phyloP scores from a whole-genome alignment of 1,139 yeast genomes.

The Blastobotrys elegans region DNA sequence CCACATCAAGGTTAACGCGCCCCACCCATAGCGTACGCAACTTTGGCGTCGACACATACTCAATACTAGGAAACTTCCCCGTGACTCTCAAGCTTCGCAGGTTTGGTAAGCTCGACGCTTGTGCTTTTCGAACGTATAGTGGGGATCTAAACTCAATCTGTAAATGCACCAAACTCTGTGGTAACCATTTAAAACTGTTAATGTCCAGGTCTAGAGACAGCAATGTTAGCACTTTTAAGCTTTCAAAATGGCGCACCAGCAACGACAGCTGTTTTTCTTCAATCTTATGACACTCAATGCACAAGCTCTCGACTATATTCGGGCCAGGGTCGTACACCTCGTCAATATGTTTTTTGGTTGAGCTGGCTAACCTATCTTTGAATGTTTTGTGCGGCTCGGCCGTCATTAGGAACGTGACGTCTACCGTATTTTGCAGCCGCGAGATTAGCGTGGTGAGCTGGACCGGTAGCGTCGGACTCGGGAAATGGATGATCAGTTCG shows the following conservation, averaged over 20 bases:
- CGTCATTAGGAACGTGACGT: constrained; percentile 2
- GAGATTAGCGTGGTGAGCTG: constrained; percentile 5
- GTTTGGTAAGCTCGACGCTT: neutral
- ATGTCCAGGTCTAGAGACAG: neutral
- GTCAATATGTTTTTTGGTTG: neutral
- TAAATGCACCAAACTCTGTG: constrained; percentile 6
- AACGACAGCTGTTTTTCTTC: neutral
- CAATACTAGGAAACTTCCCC: constrained; percentile 5
- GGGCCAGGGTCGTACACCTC: neutral
- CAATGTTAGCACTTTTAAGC: neutral
- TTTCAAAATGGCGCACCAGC: constrained; percentile 1
- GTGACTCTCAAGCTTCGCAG: constrained; percentile 3
- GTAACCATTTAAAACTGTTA: constrained; percentile 5
- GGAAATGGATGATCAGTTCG: neutral
- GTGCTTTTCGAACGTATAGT: neutral
- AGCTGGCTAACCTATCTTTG: neutral
- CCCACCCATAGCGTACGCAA: constrained; percentile 7
- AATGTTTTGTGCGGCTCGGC: neutral
- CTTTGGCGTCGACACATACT: constrained; percentile 3
- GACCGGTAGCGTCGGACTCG: constrained; percentile 2
- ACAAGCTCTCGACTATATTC: neutral
- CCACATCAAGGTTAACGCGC: constrained; percentile 3
- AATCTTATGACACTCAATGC: constrained; percentile 2
- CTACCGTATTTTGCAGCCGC: constrained; percentile 3
- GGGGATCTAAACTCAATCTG: neutral